These are phyloP conservation scores for Penicillium waksmanii DNA, from an alignment of 495 filamentous ascomycete species.

Conservation along the genomic window DNA sequence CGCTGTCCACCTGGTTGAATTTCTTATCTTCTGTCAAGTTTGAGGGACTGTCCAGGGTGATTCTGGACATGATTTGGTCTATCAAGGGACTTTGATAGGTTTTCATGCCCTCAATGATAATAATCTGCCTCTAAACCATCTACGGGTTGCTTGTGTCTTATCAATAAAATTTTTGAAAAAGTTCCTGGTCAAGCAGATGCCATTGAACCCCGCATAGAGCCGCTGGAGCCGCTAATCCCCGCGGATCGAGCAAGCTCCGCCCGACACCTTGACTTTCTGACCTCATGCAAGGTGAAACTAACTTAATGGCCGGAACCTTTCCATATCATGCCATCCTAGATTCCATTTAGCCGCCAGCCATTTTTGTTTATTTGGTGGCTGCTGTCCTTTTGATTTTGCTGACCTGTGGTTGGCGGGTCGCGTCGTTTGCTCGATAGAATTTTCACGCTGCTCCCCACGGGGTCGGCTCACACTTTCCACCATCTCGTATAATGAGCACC, in stretches of 20 bases:
- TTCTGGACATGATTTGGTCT: not conserved
- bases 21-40: not conserved
- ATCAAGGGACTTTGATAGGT: not conserved
- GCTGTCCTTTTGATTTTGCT: not conserved
- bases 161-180: not conserved
- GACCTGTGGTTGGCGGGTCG: slow-evolving; percentile 1
- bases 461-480: not conserved
- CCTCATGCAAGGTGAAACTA: not conserved
- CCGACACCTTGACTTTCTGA: slow-evolving; percentile 1
- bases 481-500: slow-evolving; percentile 23
- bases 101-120: not conserved
- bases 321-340: not conserved
- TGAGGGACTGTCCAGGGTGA: not conserved
- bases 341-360: not conserved
- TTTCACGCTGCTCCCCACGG: not conserved
- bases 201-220: not conserved
- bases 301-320: not conserved
- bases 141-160: not conserved
- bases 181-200: not conserved
- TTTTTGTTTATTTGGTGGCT: not conserved
- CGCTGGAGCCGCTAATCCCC: slow-evolving; percentile 3
- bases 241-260: not conserved
- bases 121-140: not conserved
- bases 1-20: slow-evolving; percentile 2
- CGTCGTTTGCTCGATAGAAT: slow-evolving; percentile 2